These are phyloP conservation scores for Umbilicaria muhlenbergii DNA, from an alignment of 495 filamentous ascomycete genomes.

Conservation along the genomic window DNA sequence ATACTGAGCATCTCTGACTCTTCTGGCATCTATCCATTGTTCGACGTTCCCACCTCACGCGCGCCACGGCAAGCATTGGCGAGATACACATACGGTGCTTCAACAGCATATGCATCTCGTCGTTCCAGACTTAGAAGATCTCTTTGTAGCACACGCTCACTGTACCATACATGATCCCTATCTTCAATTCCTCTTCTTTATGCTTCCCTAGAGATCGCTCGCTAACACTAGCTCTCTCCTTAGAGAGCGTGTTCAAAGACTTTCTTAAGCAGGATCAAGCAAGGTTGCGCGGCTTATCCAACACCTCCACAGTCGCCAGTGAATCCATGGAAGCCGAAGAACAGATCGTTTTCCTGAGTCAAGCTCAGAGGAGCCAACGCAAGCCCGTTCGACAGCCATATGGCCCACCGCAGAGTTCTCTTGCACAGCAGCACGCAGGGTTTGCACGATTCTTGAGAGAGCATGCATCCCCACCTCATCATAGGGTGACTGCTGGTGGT, in stretches of 20 bases:
- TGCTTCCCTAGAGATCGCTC: too few species aligned
- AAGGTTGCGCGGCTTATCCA: background rate
- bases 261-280: background rate
- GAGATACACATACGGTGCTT: too few species aligned
- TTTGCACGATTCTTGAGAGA: slow-evolving; percentile 39
- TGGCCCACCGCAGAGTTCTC: slow-evolving; percentile 12
- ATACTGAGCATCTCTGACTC: too few species aligned
- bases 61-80: too few species aligned
- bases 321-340: slow-evolving; percentile 14
- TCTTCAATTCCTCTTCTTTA: too few species aligned
- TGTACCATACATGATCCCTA: too few species aligned
- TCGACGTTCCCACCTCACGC: too few species aligned
- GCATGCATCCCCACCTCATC: slow-evolving; percentile 41
- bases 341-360: background rate
- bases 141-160: too few species aligned
- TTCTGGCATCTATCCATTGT: too few species aligned
- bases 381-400: slow-evolving; percentile 11
- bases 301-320: background rate
- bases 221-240: too few species aligned
- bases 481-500: slow-evolving; percentile 51
- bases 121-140: too few species aligned
- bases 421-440: slow-evolving; percentile 20
- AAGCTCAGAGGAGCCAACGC: background rate
- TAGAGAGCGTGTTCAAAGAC: background rate
- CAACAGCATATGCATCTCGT: too few species aligned